Percentiles rank a stretch among this genome's conserved stretches.
phyloP scores from a whole-genome alignment of 768 basidiomycete genomes.

The Naganishia kalamii region DNA sequence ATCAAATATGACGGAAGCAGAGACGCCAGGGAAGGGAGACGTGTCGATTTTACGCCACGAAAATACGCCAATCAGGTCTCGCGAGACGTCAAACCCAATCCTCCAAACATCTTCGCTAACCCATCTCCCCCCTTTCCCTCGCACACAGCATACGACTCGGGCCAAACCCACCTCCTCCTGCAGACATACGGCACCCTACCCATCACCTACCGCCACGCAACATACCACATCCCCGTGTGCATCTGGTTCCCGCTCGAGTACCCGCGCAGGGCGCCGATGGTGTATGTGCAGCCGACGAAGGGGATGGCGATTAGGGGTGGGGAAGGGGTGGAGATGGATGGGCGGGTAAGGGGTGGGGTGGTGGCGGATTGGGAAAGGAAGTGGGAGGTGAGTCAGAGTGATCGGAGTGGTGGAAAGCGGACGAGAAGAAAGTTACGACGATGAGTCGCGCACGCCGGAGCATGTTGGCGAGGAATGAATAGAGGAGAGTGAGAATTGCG shows the following conservation, averaged over 20 bases:
- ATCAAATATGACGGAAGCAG: no score
- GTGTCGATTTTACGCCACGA: no score
- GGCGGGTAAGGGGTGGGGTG: slow-evolving; percentile 61
- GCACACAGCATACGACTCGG: slow-evolving; percentile 77
- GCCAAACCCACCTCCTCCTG: slow-evolving; percentile 82
- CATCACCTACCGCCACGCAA: slow-evolving; percentile 64
- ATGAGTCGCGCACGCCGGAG: background rate
- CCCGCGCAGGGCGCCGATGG: slow-evolving; percentile 72
- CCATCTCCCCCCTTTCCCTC: background rate
- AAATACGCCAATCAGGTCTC: no score
- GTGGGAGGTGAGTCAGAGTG: slow-evolving; percentile 59
- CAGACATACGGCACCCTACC: slow-evolving; percentile 87
- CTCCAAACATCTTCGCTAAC: background rate
- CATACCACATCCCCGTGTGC: slow-evolving; percentile 90
- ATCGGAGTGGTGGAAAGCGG: background rate
- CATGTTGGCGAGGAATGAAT: background rate
- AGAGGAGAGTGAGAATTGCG: background rate
- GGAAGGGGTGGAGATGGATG: slow-evolving; percentile 58
- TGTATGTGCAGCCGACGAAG: slow-evolving; percentile 83
- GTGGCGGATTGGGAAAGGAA: slow-evolving; percentile 72
- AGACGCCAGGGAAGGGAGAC: no score
- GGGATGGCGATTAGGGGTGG: slow-evolving; percentile 82
- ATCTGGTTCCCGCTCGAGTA: slow-evolving; percentile 82
- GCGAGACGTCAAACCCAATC: no score
- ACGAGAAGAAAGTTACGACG: background rate